A percentile compares a stretch with the other conserved stretches of the same genome.
phyloP scores from a whole-genome alignment of 2,329 filamentous ascomycete species.

The Dothiorella sarmentorum region DNA sequence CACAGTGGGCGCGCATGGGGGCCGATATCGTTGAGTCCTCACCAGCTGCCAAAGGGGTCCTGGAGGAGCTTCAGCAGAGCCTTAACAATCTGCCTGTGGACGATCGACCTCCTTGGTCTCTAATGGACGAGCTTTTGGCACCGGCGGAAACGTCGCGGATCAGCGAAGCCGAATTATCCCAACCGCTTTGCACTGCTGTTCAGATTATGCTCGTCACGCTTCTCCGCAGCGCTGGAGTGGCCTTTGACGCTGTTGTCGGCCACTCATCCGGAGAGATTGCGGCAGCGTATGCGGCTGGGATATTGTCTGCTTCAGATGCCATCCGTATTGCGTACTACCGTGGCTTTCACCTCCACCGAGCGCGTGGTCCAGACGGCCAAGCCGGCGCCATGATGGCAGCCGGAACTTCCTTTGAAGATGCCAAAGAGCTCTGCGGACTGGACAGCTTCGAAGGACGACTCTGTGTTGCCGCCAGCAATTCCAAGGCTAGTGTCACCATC shows the following conservation, averaged over 20 bases:
- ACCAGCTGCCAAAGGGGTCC: slow-evolving; percentile 22
- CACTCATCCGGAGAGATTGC: slow-evolving; percentile 44
- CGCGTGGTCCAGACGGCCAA: background rate
- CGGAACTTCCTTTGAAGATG: slow-evolving; percentile 20
- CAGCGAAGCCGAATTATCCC: slow-evolving; percentile 25
- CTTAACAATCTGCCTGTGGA: slow-evolving; percentile 9
- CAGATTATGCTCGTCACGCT: slow-evolving; percentile 35
- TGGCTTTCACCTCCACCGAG: slow-evolving; percentile 18
- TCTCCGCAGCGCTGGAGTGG: slow-evolving; percentile 26
- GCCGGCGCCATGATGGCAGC: slow-evolving; percentile 37
- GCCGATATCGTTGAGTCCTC: slow-evolving; percentile 30
- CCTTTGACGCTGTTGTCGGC: slow-evolving; percentile 36
- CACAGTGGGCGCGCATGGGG: slow-evolving; percentile 43
- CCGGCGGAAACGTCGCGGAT: slow-evolving; percentile 13
- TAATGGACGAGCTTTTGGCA: slow-evolving; percentile 21
- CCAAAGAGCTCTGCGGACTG: background rate
- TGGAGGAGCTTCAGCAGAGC: slow-evolving; percentile 26
- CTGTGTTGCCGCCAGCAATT: slow-evolving; percentile 27
- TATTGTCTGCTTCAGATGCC: slow-evolving; percentile 23
- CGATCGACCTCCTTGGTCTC: slow-evolving; percentile 20
- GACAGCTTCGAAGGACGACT: slow-evolving; percentile 22
- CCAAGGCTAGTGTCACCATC: slow-evolving; percentile 20
- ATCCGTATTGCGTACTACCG: slow-evolving; percentile 26
- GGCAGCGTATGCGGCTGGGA: slow-evolving; percentile 35
- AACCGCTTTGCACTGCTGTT: slow-evolving; percentile 36